Percentiles rank a stretch among this genome's conserved stretches.
Conservation (phyloP, 2,329 filamentous ascomycete genomes). For the Chaetomium globosum region DNA sequence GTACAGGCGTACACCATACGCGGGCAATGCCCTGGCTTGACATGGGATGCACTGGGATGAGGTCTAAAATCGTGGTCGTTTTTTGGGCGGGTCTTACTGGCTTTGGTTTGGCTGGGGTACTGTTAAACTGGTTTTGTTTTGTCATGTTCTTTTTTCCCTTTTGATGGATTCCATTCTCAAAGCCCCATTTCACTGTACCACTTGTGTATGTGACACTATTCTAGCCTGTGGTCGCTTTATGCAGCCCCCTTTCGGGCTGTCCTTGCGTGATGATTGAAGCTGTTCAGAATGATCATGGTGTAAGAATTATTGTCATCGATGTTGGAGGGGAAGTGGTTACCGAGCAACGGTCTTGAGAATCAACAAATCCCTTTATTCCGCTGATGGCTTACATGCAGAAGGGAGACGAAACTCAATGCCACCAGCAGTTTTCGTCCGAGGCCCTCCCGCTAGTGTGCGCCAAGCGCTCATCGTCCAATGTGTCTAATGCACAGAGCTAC, state of each 20-base stretch:
- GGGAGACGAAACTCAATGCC: not conserved
- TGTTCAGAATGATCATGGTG: not conserved
- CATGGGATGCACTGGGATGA: constrained; percentile 31
- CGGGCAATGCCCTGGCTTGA: constrained; percentile 11
- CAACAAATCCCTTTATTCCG: not conserved
- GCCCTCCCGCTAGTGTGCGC: not conserved
- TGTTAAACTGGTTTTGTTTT: constrained; percentile 17
- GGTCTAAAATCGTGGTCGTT: constrained; percentile 28
- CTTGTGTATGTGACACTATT: constrained; percentile 24
- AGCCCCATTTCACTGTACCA: constrained; percentile 23
- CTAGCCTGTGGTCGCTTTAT: constrained; percentile 9
- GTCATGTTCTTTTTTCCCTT: constrained; percentile 28
- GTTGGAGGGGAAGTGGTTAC: not conserved
- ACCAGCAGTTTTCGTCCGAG: not conserved
- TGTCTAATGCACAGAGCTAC: not conserved
- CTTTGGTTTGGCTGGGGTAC: constrained; percentile 22
- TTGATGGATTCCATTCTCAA: constrained; percentile 25
- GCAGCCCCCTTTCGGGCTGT: not conserved
- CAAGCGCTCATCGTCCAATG: not conserved
- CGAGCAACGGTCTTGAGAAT: not conserved
- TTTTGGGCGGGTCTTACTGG: constrained; percentile 21
- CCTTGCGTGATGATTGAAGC: not conserved
- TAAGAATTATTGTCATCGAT: not conserved
- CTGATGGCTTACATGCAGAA: not conserved
- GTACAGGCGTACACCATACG: constrained; percentile 7